These are phyloP conservation scores for Sugiyamaella sp. DNA, from an alignment of 1,139 yeast genomes.

Conservation along the genomic window DNA sequence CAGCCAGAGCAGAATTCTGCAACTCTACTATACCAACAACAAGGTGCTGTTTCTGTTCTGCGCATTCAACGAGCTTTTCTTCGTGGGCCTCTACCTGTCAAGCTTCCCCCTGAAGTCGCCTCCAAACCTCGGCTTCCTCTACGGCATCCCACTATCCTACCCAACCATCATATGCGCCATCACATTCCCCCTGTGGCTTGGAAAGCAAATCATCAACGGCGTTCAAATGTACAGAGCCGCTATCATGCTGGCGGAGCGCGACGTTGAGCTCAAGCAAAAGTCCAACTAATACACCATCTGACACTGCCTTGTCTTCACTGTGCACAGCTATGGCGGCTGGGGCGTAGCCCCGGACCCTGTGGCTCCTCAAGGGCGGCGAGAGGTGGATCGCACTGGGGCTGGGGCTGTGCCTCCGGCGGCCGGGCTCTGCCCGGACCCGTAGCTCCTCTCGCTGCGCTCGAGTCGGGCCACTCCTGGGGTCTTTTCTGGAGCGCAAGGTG, in stretches of 20 bases:
- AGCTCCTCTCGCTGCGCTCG: slow-evolving; percentile 1
- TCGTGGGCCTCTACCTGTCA: slow-evolving; percentile 82
- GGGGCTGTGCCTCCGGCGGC: slow-evolving; percentile 1
- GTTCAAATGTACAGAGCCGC: slow-evolving; percentile 90
- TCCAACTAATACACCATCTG: slow-evolving; percentile 4
- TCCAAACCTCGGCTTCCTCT: slow-evolving; percentile 46
- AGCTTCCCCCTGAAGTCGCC: slow-evolving; percentile 57
- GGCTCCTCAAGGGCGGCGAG: not conserved
- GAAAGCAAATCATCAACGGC: slow-evolving; percentile 88
- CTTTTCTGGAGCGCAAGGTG: no score
- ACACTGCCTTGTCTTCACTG: not conserved
- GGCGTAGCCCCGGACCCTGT: not conserved
- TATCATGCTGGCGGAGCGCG: slow-evolving; percentile 72
- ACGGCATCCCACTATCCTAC: slow-evolving; percentile 54
- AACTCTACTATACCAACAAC: slow-evolving; percentile 84
- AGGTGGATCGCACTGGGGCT: no score
- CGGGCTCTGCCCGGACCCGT: not conserved
- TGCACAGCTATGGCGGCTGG: no score
- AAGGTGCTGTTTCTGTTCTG: slow-evolving; percentile 84
- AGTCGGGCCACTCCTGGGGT: not conserved
- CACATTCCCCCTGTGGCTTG: slow-evolving; percentile 84
- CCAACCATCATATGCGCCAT: slow-evolving; percentile 67
- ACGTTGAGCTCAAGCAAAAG: slow-evolving; percentile 60
- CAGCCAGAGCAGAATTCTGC: slow-evolving; percentile 69
- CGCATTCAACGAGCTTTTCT: slow-evolving; percentile 89